Evolutionary conservation across 176 grass and related monocot genomes (phyloP).

Genomic region (Pontederia paniculata): DNA sequence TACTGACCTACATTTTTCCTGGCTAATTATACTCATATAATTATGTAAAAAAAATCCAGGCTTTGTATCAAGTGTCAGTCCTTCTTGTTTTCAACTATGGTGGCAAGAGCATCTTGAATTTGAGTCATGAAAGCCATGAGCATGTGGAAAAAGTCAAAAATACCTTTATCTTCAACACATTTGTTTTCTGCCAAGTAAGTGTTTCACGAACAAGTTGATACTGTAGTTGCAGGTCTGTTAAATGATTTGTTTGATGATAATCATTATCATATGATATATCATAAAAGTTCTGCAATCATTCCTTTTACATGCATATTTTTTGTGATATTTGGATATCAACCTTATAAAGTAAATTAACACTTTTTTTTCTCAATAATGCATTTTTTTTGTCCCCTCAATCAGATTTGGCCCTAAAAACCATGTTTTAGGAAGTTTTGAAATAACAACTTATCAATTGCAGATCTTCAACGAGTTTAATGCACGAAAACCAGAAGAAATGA

Average conservation of each 20-base stretch:
- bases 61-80: constrained; percentile 77
- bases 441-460: constrained; percentile 26
- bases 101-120: constrained; percentile 48
- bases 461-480: constrained; percentile 95
- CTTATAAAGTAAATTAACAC: too few species aligned
- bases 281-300: too few species aligned
- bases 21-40: background rate
- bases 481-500: constrained; percentile 78
- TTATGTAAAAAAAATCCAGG: constrained; percentile 36
- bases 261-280: too few species aligned
- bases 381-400: background rate
- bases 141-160: constrained; percentile 77
- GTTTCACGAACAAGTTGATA: background rate
- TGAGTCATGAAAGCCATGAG: constrained; percentile 35
- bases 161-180: constrained; percentile 92
- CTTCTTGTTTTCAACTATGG: constrained; percentile 70
- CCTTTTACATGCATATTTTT: too few species aligned
- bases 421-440: constrained; percentile 23
- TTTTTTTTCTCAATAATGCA: background rate
- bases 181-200: constrained; percentile 81
- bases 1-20: constrained; percentile 2
- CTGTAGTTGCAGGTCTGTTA: constrained; percentile 7
- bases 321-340: too few species aligned
- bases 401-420: background rate
- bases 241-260: background rate